These are phyloP conservation scores for Exserohilum rostratum DNA, from an alignment of 2,329 filamentous ascomycete genomes.

Conservation along the genomic window DNA sequence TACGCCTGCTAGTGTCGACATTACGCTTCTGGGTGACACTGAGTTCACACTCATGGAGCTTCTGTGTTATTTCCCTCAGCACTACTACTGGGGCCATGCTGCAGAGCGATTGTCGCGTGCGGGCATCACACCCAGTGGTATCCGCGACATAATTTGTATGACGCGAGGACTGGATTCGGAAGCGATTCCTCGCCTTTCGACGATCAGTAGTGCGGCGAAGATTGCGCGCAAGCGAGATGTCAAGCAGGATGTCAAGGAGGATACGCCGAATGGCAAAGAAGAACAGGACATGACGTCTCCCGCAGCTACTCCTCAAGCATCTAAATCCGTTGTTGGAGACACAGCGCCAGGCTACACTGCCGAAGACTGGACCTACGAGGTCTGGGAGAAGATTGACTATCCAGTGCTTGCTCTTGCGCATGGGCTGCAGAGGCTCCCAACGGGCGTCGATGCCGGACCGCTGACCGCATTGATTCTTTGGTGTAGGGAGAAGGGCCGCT, in stretches of 20 bases:
- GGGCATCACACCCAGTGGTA: not conserved
- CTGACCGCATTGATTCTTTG: slow-evolving; percentile 21
- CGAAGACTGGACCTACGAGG: slow-evolving; percentile 14
- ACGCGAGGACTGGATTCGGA: slow-evolving; percentile 10
- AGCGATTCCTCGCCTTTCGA: not conserved
- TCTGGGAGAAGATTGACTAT: slow-evolving; percentile 21
- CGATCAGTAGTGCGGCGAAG: not conserved
- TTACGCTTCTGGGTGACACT: slow-evolving; percentile 15
- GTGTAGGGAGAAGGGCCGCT: slow-evolving; percentile 6
- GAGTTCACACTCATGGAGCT: slow-evolving; percentile 27
- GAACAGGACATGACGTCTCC: not conserved
- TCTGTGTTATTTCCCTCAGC: slow-evolving; percentile 20
- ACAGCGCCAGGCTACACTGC: slow-evolving; percentile 13
- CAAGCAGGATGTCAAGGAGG: not conserved
- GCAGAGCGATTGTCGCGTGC: slow-evolving; percentile 10
- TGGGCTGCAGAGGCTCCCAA: slow-evolving; percentile 17
- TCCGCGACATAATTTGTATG: slow-evolving; percentile 21
- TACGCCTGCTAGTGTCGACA: slow-evolving; percentile 15
- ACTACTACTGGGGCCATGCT: slow-evolving; percentile 23
- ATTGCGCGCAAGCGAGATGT: not conserved
- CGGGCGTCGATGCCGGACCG: slow-evolving; percentile 23
- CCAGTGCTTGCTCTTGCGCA: slow-evolving; percentile 24
- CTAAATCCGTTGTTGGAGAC: not conserved
- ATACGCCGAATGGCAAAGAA: not conserved
- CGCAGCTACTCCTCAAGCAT: not conserved